Evolutionary conservation across 2,329 filamentous ascomycete species (phyloP).

Genomic region (Sarocladium brachiariae): DNA sequence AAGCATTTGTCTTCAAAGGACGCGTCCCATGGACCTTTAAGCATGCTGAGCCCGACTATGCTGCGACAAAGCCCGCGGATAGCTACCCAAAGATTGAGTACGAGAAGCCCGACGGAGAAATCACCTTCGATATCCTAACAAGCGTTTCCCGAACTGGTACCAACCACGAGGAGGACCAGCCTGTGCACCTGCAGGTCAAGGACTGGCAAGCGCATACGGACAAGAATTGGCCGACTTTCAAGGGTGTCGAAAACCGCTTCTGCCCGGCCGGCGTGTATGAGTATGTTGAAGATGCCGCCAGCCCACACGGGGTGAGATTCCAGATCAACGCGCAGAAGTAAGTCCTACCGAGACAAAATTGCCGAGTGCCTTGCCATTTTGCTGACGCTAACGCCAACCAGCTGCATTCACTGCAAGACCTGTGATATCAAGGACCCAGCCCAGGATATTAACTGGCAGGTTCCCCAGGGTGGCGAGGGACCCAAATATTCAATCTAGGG

Average conservation of each 20-base stretch:
- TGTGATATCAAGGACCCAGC: conserved; percentile 97
- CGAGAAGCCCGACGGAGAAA: conserved; percentile 89
- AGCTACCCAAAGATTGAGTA: conserved; percentile 87
- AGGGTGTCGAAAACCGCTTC: conserved; percentile 93
- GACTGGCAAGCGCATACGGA: conserved; percentile 90
- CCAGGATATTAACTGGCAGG: conserved; percentile 97
- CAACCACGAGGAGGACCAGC: conserved; percentile 98
- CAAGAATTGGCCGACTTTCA: conserved; percentile 76
- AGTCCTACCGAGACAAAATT: conserved; percentile 33
- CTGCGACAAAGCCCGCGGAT: conserved; percentile 72
- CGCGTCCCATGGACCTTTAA: conserved; percentile 86
- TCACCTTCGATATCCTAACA: conserved; percentile 93
- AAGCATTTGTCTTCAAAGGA: conserved; percentile 82
- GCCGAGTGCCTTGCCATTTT: neutral
- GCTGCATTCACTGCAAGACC: conserved; percentile 99
- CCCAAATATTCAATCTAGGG: conserved; percentile 58
- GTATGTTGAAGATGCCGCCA: conserved; percentile 87
- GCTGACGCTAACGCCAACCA: conserved; percentile 45
- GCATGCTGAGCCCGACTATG: conserved; percentile 72
- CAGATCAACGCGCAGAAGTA: conserved; percentile 98
- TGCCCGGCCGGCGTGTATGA: conserved; percentile 97
- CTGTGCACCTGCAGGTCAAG: conserved; percentile 87
- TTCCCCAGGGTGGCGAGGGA: conserved; percentile 82
- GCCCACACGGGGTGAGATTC: conserved; percentile 84
- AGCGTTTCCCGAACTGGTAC: conserved; percentile 93